phyloP scores from a whole-genome alignment of 2,329 filamentous ascomycete genomes.

The Neonectria sp. region DNA sequence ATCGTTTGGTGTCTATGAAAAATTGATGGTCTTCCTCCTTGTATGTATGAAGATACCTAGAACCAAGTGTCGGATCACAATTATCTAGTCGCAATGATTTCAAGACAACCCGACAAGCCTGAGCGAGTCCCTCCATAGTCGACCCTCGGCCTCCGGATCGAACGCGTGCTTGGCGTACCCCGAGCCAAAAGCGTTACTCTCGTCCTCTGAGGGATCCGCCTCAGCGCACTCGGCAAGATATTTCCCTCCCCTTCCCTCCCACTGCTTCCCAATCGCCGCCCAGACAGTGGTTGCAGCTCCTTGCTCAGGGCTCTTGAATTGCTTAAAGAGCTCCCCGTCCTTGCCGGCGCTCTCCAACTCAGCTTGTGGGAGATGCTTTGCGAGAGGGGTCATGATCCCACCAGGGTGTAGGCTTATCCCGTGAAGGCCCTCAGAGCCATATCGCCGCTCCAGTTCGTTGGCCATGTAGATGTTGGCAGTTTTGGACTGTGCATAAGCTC shows the following conservation, averaged over 20 bases:
- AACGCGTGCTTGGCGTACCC: no score
- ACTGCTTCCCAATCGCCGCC: constrained; percentile 34
- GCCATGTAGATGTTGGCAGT: constrained; percentile 64
- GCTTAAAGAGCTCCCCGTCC: not conserved
- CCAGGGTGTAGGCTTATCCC: constrained; percentile 18
- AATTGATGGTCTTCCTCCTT: no score
- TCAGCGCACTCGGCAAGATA: constrained; percentile 27
- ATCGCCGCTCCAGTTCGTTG: constrained; percentile 1
- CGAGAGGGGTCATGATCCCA: constrained; percentile 51
- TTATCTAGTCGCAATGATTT: no score
- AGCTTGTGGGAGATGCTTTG: not conserved
- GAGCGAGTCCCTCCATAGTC: no score
- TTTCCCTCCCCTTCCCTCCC: constrained; percentile 33
- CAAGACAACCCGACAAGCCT: no score
- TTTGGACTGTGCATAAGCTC: constrained; percentile 64
- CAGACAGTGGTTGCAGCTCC: constrained; percentile 40
- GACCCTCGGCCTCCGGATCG: no score
- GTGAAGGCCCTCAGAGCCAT: constrained; percentile 52
- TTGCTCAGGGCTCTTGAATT: constrained; percentile 27
- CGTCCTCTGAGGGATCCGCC: no score
- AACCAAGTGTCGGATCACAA: no score
- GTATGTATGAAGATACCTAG: no score
- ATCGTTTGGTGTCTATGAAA: no score
- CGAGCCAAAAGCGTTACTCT: no score
- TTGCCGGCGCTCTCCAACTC: not conserved